These are phyloP conservation scores for Aphanomyces cochlioides DNA, from an alignment of 352 stramenopile genomes.

Conservation along the genomic window DNA sequence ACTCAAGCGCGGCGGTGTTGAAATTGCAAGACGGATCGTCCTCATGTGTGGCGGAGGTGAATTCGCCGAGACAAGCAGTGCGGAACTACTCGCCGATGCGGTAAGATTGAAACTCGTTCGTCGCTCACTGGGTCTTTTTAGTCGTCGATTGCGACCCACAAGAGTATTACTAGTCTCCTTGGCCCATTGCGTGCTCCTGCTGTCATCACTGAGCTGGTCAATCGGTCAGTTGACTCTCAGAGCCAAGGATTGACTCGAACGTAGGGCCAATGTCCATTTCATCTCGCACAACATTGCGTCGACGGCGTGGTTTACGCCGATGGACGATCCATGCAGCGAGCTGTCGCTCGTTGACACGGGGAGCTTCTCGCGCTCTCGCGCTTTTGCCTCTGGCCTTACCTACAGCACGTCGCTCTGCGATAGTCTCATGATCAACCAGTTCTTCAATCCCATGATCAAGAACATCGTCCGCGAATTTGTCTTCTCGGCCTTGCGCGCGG, in stretches of 20 bases:
- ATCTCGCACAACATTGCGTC: slow-evolving; percentile 67
- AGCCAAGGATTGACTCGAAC: background rate
- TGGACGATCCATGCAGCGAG: slow-evolving; percentile 24
- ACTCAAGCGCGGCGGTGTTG: slow-evolving; percentile 59
- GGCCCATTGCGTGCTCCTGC: slow-evolving; percentile 52
- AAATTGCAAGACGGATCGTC: slow-evolving; percentile 59
- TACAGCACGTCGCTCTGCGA: slow-evolving; percentile 84
- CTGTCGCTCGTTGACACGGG: slow-evolving; percentile 25
- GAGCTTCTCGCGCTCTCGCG: slow-evolving; percentile 61
- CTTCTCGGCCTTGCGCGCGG: slow-evolving; percentile 70
- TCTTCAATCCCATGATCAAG: slow-evolving; percentile 84
- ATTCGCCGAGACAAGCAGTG: slow-evolving; percentile 52
- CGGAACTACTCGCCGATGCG: slow-evolving; percentile 70
- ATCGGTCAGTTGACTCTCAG: slow-evolving; percentile 34
- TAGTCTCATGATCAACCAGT: slow-evolving; percentile 85
- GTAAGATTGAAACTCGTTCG: slow-evolving; percentile 27
- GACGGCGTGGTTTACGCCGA: slow-evolving; percentile 57
- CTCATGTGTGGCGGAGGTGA: slow-evolving; percentile 65
- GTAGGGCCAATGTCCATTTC: slow-evolving; percentile 69
- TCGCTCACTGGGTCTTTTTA: slow-evolving; percentile 30
- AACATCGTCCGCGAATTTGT: slow-evolving; percentile 84
- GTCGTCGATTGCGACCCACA: slow-evolving; percentile 77
- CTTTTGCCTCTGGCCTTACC: slow-evolving; percentile 75
- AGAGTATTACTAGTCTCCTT: slow-evolving; percentile 67
- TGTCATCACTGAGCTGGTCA: slow-evolving; percentile 76